Base-by-base conservation (phyloP, 106 monocot species). In the Dendrobium huoshanense region DNA sequence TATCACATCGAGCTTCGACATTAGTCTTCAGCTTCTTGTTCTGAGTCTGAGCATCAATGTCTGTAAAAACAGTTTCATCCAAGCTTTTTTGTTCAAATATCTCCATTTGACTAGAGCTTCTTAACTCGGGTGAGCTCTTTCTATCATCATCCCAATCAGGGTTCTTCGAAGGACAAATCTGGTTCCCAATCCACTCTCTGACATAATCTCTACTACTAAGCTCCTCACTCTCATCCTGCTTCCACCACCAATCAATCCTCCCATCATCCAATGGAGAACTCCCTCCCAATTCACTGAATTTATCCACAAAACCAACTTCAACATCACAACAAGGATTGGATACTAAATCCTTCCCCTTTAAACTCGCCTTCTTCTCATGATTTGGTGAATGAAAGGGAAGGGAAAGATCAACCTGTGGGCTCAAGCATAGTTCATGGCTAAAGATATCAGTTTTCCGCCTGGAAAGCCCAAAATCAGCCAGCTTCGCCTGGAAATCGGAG, bases 231-330 rank as follows among this genome's bases (percentile, higher is more conserved):
- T 48, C 87, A 10, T 95, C 89, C 79, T 94, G 96, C 85, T 90
- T 91, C 96, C 96, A 96, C 96, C 96, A 96, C 96, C 96, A 96
- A 43, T 88, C 88, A n/a, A 76, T 84, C n/a, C 80, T 89, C 78
- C 45, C 18, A 40, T 37, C 72, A 37, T 40, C 37, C 11, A 70
- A 70, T 31, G 70, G 25, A 11, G 70, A 27, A 33, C 33, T 70
- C 70, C 31, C 72, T 27, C 27, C 72, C 27, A 37, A 72, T 15
- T 72, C 72, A 16, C 40, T 72, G 40, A 15, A 33, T 72, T 40
- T 72, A 4, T 33, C 72, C 24, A 15, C 72, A 40, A 22, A 33
- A 15, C 10, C 72, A 37, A 72, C 25, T 16, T 72, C 72, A 3
- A 37, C 70, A 70, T 65, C 72, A 37, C 15, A 33, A 79, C 31